phyloP scores from a whole-genome alignment of 257 asterid species.

The Gardenia jasminoides region DNA sequence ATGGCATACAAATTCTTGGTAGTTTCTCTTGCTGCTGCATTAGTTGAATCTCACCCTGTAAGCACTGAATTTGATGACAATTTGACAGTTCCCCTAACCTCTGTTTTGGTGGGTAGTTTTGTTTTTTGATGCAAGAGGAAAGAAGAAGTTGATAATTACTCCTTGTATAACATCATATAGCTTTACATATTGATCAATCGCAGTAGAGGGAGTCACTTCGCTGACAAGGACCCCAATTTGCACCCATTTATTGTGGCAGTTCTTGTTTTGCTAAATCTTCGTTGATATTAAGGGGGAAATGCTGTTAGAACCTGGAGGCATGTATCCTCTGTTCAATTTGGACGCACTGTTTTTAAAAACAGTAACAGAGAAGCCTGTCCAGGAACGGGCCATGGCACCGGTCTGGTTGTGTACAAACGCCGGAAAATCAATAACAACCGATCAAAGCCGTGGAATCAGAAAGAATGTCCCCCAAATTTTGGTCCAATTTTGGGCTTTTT shows the following conservation, averaged over 20 bases:
- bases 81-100: constrained; percentile 76
- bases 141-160: not conserved
- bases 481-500: too few species aligned
- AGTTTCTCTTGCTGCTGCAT: constrained; percentile 65
- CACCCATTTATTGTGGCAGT: not conserved
- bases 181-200: not conserved
- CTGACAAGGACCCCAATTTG: not conserved
- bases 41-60: constrained; percentile 89
- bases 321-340: not conserved
- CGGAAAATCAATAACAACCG: too few species aligned
- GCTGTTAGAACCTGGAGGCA: not conserved
- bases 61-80: constrained; percentile 87
- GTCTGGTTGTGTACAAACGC: too few species aligned
- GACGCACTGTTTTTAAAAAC: too few species aligned
- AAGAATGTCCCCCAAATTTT: too few species aligned
- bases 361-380: too few species aligned
- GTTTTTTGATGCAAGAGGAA: constrained; percentile 39
- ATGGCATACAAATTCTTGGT: constrained; percentile 60
- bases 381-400: too few species aligned
- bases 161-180: too few species aligned
- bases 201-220: not conserved
- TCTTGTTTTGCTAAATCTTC: constrained; percentile 1
- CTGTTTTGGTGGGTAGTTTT: constrained; percentile 60
- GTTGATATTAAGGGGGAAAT: not conserved
- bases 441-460: too few species aligned